Conservation (phyloP, 805 yeast species). For the Candida rishiriensis region DNA sequence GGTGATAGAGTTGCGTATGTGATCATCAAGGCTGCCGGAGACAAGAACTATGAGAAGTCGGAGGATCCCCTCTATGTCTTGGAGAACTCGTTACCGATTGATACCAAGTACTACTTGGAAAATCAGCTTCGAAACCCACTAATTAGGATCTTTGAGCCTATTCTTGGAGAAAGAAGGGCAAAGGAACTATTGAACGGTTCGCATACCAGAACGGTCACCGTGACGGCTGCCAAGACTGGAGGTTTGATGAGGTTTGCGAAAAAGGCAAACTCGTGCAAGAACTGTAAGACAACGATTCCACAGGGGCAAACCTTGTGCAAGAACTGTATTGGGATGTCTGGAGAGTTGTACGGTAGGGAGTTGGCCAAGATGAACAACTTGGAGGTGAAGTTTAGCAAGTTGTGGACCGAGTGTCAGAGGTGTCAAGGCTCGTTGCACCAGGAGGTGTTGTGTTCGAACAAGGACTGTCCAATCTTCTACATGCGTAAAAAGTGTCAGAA, state of each 20-base stretch:
- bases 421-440: conserved; percentile 96
- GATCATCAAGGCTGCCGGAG: conserved; percentile 74
- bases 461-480: conserved; percentile 96
- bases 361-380: conserved; percentile 73
- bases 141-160: conserved; percentile 91
- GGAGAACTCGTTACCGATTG: conserved; percentile 90
- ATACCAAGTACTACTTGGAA: conserved; percentile 88
- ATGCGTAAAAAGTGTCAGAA: conserved; percentile 89
- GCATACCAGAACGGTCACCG: conserved; percentile 74
- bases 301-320: conserved; percentile 55
- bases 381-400: conserved; percentile 75
- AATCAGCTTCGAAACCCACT: conserved; percentile 91
- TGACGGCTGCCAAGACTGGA: conserved; percentile 73
- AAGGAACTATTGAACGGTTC: conserved; percentile 76
- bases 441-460: conserved; percentile 90
- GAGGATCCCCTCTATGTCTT: conserved; percentile 94
- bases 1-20: conserved; percentile 99
- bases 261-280: conserved; percentile 82
- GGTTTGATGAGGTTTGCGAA: conserved; percentile 87
- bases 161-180: conserved; percentile 81
- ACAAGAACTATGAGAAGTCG: conserved; percentile 89
- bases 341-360: conserved; percentile 77
- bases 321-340: conserved; percentile 69
- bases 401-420: conserved; percentile 98
- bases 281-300: conserved; percentile 78